phyloP scores from a whole-genome alignment of 768 basidiomycete species.

The Lentinula sp. region DNA sequence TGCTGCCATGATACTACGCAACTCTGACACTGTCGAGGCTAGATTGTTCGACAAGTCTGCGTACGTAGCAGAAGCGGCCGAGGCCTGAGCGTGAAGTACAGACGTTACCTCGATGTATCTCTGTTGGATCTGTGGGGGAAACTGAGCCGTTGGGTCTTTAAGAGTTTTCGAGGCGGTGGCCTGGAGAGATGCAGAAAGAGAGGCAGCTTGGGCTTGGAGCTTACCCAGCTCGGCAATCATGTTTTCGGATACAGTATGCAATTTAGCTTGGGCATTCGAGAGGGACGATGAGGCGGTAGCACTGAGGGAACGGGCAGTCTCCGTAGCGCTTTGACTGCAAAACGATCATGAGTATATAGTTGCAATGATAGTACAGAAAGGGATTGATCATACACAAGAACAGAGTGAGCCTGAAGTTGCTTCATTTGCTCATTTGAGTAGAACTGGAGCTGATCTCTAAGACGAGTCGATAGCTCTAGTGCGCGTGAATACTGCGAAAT shows the following conservation, averaged over 20 bases:
- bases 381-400: slow-evolving; percentile 45
- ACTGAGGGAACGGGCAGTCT: slow-evolving; percentile 60
- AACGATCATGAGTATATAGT: too few relatives aligned
- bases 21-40: slow-evolving; percentile 42
- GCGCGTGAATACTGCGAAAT: slow-evolving; percentile 78
- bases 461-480: slow-evolving; percentile 54
- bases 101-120: not conserved
- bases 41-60: slow-evolving; percentile 41
- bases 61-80: slow-evolving; percentile 26
- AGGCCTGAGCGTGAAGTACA: not conserved
- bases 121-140: slow-evolving; percentile 57
- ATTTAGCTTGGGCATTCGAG: slow-evolving; percentile 45
- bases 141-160: slow-evolving; percentile 30
- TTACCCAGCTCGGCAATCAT: slow-evolving; percentile 66
- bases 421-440: slow-evolving; percentile 71
- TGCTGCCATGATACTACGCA: slow-evolving; percentile 44
- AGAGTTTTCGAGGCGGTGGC: slow-evolving; percentile 19
- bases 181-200: slow-evolving; percentile 39
- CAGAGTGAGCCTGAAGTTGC: slow-evolving; percentile 60
- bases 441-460: slow-evolving; percentile 55
- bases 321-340: slow-evolving; percentile 60
- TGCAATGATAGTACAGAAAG: not conserved
- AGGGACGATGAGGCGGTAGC: slow-evolving; percentile 53
- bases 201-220: slow-evolving; percentile 52
- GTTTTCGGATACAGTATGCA: slow-evolving; percentile 55